Conservation (phyloP, 495 filamentous ascomycete genomes). For the Hypoxylon rickii region DNA sequence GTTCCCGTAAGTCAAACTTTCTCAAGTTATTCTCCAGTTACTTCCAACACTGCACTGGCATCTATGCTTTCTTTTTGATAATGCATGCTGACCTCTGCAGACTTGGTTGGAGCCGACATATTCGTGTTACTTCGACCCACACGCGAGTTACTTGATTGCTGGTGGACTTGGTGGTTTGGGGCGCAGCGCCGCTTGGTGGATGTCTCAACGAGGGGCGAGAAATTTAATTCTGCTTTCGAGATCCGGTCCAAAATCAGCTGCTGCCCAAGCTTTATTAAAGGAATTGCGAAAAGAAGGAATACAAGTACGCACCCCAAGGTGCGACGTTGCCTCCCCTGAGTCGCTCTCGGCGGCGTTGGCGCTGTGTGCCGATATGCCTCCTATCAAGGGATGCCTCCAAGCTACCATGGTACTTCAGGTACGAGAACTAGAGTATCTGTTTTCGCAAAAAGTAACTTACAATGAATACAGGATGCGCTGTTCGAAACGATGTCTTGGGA, state of each 20-base stretch:
- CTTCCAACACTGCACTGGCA: too few relatives aligned
- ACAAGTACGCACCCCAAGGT: constrained; percentile 31
- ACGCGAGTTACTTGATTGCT: constrained; percentile 48
- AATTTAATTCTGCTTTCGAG: constrained; percentile 31
- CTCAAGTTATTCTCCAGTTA: not conserved
- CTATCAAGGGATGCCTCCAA: constrained; percentile 55
- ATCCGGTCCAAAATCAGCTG: constrained; percentile 16
- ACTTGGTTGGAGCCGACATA: too few relatives aligned
- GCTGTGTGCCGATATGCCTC: too few relatives aligned
- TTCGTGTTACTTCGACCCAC: constrained; percentile 11
- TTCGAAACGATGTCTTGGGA: constrained; percentile 53
- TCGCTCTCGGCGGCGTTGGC: too few relatives aligned
- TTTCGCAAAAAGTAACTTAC: too few relatives aligned
- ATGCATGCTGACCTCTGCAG: too few relatives aligned
- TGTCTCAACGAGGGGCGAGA: constrained; percentile 25
- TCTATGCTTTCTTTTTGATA: too few relatives aligned
- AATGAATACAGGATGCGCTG: constrained; percentile 43
- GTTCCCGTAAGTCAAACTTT: not conserved
- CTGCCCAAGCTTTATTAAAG: constrained; percentile 19
- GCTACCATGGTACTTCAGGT: constrained; percentile 54
- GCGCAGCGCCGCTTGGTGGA: constrained; percentile 20
- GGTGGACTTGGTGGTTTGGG: constrained; percentile 35
- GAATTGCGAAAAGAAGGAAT: constrained; percentile 25
- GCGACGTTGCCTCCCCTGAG: too few relatives aligned
- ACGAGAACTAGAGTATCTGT: too few relatives aligned